These are phyloP conservation scores for Salvia rosmarinus DNA, from an alignment of 257 asterid genomes.

Conservation along the genomic window DNA sequence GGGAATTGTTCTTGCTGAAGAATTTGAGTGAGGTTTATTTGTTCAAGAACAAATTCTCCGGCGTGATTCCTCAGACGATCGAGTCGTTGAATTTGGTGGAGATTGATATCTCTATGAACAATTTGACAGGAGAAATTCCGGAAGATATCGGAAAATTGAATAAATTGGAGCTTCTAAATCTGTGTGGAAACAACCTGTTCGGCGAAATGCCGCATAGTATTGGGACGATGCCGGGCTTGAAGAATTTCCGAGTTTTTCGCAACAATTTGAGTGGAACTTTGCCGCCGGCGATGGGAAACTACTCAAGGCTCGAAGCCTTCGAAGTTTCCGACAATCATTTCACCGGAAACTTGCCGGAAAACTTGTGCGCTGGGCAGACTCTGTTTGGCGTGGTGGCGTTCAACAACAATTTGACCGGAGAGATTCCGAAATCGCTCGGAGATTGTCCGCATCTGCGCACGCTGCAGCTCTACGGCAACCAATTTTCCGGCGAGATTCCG, in stretches of 20 bases:
- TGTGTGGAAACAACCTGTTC: slow-evolving; percentile 48
- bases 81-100: slow-evolving; percentile 50
- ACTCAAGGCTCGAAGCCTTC: slow-evolving; percentile 62
- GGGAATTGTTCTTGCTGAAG: slow-evolving; percentile 56
- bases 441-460: slow-evolving; percentile 55
- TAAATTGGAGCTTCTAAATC: slow-evolving; percentile 50
- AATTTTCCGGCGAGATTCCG: slow-evolving; percentile 72
- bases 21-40: slow-evolving; percentile 55
- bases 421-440: slow-evolving; percentile 64
- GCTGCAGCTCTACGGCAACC: slow-evolving; percentile 60
- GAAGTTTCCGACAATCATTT: slow-evolving; percentile 70
- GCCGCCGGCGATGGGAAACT: slow-evolving; percentile 71
- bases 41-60: slow-evolving; percentile 59
- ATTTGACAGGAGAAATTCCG: slow-evolving; percentile 66
- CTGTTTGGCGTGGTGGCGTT: slow-evolving; percentile 63
- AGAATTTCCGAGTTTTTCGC: slow-evolving; percentile 48
- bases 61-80: slow-evolving; percentile 57
- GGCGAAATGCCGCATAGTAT: slow-evolving; percentile 70
- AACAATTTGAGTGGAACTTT: slow-evolving; percentile 63
- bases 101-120: slow-evolving; percentile 62
- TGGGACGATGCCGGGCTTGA: slow-evolving; percentile 55
- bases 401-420: slow-evolving; percentile 67
- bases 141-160: slow-evolving; percentile 64
- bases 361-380: slow-evolving; percentile 64
- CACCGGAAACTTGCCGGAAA: slow-evolving; percentile 69